Percentiles rank a stretch among this genome's conserved stretches.
These are phyloP conservation scores for Globisporangium cylindrosporum DNA, from an alignment of 352 stramenopile species.

Conservation along the genomic window DNA sequence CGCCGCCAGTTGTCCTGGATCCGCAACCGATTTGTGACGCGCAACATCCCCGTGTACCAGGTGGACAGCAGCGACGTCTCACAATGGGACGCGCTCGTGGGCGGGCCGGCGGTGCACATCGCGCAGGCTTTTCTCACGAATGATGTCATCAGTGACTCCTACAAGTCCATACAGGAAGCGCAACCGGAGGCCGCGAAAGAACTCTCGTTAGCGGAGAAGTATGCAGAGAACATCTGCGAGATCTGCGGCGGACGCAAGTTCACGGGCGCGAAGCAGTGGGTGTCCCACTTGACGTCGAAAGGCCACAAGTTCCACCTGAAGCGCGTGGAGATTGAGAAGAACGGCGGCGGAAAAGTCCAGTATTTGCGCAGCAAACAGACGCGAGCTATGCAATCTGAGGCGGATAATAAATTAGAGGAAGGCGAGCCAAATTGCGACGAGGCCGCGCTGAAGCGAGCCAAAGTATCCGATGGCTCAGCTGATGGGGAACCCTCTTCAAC, in stretches of 20 bases:
- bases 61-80: slow-evolving; percentile 77
- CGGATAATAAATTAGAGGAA: not conserved
- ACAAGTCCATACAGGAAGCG: slow-evolving; percentile 44
- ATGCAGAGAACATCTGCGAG: slow-evolving; percentile 52
- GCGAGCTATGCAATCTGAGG: not conserved
- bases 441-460: slow-evolving; percentile 1
- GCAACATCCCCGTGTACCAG: slow-evolving; percentile 84
- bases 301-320: slow-evolving; percentile 82
- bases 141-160: slow-evolving; percentile 23
- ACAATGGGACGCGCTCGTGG: slow-evolving; percentile 55
- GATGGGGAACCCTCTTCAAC: not conserved
- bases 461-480: not conserved
- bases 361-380: slow-evolving; percentile 7
- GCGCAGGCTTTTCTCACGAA: slow-evolving; percentile 49
- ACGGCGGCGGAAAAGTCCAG: not conserved
- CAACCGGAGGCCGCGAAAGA: slow-evolving; percentile 37
- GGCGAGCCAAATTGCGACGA: not conserved
- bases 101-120: slow-evolving; percentile 61
- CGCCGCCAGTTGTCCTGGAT: slow-evolving; percentile 87
- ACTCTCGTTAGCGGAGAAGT: slow-evolving; percentile 53
- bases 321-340: slow-evolving; percentile 55
- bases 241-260: slow-evolving; percentile 69
- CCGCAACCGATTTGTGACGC: slow-evolving; percentile 81
- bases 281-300: slow-evolving; percentile 72
- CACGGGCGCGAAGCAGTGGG: slow-evolving; percentile 66